phyloP scores from a whole-genome alignment of 371 early-diverging fungal species.

The Dipsacomyces acuminosporus region DNA sequence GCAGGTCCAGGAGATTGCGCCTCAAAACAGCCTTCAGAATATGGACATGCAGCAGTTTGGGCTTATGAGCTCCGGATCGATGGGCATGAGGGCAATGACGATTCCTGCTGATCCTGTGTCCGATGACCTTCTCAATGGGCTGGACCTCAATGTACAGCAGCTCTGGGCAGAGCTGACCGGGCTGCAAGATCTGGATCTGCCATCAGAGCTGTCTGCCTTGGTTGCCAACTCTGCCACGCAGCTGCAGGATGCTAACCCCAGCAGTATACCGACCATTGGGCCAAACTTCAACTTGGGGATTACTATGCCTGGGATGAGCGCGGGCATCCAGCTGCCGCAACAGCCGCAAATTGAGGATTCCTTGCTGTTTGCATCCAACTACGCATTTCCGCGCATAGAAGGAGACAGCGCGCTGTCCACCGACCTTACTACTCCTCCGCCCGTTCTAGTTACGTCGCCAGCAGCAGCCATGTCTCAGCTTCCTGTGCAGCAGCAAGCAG shows the following conservation, averaged over 20 bases:
- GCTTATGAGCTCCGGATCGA: too few species aligned
- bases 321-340: background rate
- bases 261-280: slow-evolving; percentile 7
- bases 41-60: too few species aligned
- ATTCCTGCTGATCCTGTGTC: slow-evolving; percentile 12
- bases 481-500: too few species aligned
- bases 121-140: slow-evolving; percentile 2
- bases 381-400: slow-evolving; percentile 21
- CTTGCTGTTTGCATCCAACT: slow-evolving; percentile 28
- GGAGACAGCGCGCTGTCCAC: background rate
- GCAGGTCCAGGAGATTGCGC: background rate
- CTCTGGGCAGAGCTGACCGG: slow-evolving; percentile 41
- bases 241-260: slow-evolving; percentile 1
- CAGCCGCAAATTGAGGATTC: background rate
- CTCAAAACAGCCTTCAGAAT: too few species aligned
- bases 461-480: too few species aligned
- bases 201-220: slow-evolving; percentile 28
- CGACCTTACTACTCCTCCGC: background rate
- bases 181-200: slow-evolving; percentile 23
- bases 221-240: slow-evolving; percentile 20
- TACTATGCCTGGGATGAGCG: background rate
- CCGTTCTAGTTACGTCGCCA: too few species aligned
- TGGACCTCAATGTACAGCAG: slow-evolving; percentile 24
- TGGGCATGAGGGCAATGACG: slow-evolving; percentile 4
- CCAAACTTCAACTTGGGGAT: slow-evolving; percentile 19